phyloP scores from a whole-genome alignment of 192 early-diverging fungal genomes.

The Coemansia sp. region DNA sequence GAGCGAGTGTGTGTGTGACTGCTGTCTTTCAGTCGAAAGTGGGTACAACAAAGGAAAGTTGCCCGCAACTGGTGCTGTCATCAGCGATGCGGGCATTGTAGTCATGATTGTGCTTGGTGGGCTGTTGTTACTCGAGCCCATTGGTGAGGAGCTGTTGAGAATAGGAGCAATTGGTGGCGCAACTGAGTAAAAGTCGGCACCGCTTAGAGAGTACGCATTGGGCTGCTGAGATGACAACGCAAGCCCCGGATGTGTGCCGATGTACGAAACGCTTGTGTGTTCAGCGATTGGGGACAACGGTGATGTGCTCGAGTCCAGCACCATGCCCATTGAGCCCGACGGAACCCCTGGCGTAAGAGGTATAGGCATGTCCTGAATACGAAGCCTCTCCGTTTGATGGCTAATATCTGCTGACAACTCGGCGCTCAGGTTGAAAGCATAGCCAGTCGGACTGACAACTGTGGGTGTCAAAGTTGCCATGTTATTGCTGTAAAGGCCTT shows the following conservation, averaged over 20 bases:
- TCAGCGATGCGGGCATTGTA: background rate
- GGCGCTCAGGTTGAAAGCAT: background rate
- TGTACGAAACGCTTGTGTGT: background rate
- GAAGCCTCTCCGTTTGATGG: background rate
- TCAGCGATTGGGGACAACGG: background rate
- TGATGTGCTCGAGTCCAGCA: background rate
- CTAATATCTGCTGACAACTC: background rate
- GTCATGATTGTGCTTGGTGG: background rate
- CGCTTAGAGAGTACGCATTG: background rate
- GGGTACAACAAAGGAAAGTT: background rate
- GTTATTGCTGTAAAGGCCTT: background rate
- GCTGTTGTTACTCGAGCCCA: background rate
- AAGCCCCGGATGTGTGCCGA: background rate
- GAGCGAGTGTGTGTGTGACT: background rate
- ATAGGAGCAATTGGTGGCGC: constrained; percentile 4
- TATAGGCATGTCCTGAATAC: background rate
- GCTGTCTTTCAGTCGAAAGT: background rate
- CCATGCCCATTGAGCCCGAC: background rate
- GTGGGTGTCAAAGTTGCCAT: background rate
- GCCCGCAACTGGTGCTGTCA: background rate
- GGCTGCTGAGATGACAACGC: background rate
- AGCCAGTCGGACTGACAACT: background rate
- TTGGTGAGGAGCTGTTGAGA: background rate
- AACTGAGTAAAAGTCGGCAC: background rate
- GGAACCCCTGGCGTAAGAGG: background rate